phyloP scores from a whole-genome alignment of 495 filamentous ascomycete species.

The Clohesyomyces aquaticus region DNA sequence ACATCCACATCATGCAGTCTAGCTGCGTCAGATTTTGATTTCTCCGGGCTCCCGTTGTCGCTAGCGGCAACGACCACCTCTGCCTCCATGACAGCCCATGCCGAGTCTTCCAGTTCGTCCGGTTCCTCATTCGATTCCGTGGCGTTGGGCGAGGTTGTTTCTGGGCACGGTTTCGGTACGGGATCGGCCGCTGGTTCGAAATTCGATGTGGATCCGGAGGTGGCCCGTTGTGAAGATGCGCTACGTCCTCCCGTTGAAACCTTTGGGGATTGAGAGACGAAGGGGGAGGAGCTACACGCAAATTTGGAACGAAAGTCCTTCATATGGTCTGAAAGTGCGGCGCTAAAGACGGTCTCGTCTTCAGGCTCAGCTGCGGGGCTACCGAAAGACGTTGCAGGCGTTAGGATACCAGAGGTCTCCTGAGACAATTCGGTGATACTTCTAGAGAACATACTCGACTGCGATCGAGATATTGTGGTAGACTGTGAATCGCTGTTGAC shows the following conservation, averaged over 20 bases:
- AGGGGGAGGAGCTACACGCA: slow-evolving; percentile 9
- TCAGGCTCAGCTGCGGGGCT: slow-evolving; percentile 20
- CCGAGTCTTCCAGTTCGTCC: slow-evolving; percentile 15
- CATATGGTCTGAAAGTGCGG: slow-evolving; percentile 14
- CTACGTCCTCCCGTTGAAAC: background rate
- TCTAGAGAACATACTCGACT: slow-evolving; percentile 18
- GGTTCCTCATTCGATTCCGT: background rate
- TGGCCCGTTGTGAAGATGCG: background rate
- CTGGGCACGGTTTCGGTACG: background rate
- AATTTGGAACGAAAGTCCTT: slow-evolving; percentile 34
- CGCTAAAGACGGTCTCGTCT: slow-evolving; percentile 21
- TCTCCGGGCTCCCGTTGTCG: background rate
- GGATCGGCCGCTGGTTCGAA: background rate
- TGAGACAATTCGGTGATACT: slow-evolving; percentile 22
- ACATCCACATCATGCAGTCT: slow-evolving; percentile 40
- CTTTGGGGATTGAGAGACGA: background rate
- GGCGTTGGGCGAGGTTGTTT: background rate
- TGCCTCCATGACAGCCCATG: slow-evolving; percentile 25
- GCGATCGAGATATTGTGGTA: no score
- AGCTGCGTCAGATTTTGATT: slow-evolving; percentile 1
- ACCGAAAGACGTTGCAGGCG: slow-evolving; percentile 28
- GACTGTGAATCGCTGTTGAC: slow-evolving; percentile 17
- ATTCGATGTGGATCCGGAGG: background rate
- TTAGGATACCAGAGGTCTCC: slow-evolving; percentile 21
- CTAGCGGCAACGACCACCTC: slow-evolving; percentile 30